Percentiles rank a stretch among this genome's conserved stretches.
phyloP scores from a whole-genome alignment of 2,329 filamentous ascomycete genomes.

The Pleomassaria siparia region DNA sequence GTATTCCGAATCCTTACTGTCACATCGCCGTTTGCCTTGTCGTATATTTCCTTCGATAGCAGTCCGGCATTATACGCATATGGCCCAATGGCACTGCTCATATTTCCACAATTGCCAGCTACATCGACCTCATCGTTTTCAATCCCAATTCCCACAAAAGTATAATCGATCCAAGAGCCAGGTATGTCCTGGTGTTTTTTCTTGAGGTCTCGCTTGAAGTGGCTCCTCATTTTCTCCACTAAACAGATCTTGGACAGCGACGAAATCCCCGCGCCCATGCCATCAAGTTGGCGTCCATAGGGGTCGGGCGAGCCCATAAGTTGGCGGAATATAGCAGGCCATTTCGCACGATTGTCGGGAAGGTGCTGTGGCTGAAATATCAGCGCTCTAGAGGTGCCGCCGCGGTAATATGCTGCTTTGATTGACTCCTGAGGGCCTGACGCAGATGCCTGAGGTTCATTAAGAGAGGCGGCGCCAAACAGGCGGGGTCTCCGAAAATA shows the following conservation, averaged over 20 bases:
- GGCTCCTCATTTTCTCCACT: slow-evolving; percentile 52
- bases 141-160: slow-evolving; percentile 70
- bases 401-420: slow-evolving; percentile 62
- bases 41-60: slow-evolving; percentile 37
- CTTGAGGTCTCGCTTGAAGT: not conserved
- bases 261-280: slow-evolving; percentile 69
- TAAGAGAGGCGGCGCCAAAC: not conserved
- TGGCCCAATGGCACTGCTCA: slow-evolving; percentile 68
- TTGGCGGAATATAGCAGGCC: slow-evolving; percentile 58
- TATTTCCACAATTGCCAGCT: slow-evolving; percentile 75
- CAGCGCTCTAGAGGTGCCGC: slow-evolving; percentile 69
- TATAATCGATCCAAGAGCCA: slow-evolving; percentile 64
- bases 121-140: slow-evolving; percentile 63
- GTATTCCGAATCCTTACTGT: slow-evolving; percentile 68
- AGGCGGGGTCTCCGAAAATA: not conserved
- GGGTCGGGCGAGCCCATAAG: slow-evolving; percentile 67
- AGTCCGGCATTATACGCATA: slow-evolving; percentile 62
- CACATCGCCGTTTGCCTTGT: slow-evolving; percentile 35
- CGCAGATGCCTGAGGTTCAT: no score
- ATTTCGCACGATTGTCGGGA: slow-evolving; percentile 48
- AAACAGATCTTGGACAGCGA: slow-evolving; percentile 72
- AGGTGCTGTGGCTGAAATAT: slow-evolving; percentile 59
- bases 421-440: slow-evolving; percentile 21
- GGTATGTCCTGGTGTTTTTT: not conserved
- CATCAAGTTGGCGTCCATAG: slow-evolving; percentile 70